Evolutionary conservation across 129 eudicot species (phyloP), one percentile per base, ranked within the genome.

Genomic region (Flaveria brownii): DNA sequence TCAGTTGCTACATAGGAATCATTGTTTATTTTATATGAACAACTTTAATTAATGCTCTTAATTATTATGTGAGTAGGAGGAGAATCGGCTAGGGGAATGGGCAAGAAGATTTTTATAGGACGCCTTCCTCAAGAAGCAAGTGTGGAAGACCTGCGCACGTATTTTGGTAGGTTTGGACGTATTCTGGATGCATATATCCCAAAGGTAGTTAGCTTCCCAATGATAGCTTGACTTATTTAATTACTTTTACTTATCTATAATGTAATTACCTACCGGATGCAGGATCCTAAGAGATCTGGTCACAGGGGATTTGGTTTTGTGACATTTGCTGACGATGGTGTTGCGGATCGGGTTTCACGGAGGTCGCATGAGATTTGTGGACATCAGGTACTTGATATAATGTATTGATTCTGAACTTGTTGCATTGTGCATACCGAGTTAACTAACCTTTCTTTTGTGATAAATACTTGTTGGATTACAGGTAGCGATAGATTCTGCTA

Each of bases 401-500:
- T 12, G 5, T 64, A 18, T 49, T 11, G 46, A n/a, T 30, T 63
- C 0, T 63, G 45, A 30, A 70, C 13, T 6, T 47, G 7, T 23
- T 13, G 14, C 60, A 26, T 68, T 41, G 36, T 33, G 46, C 33
- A 63, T 36, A 17, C 12, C 47, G 11, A 61, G 25, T 51, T 33
- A 15, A 45, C 45, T 25, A 43, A 46, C 7, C 6, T 30, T 0
- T 33, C 46, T 64, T n/a, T 33, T 68, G 30, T 41, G 20, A 45
- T 33, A 43, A 36, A 33, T 10, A 3, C 17, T 26, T 80, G 56
- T 22, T 78, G 42, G 25, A 18, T 82, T 87, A 52, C 85, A 95
- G 99, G 97, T 95, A 82, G 99, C 99, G 9, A 95, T 95, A 81
- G 99, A 91, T 83, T 90, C 99, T 51, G 99, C 99, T 75, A 91